Percentiles rank a stretch among this genome's conserved stretches.
Evolutionary conservation across 1,284 basidiomycete species (phyloP).

Genomic region (Boletus smithii): DNA sequence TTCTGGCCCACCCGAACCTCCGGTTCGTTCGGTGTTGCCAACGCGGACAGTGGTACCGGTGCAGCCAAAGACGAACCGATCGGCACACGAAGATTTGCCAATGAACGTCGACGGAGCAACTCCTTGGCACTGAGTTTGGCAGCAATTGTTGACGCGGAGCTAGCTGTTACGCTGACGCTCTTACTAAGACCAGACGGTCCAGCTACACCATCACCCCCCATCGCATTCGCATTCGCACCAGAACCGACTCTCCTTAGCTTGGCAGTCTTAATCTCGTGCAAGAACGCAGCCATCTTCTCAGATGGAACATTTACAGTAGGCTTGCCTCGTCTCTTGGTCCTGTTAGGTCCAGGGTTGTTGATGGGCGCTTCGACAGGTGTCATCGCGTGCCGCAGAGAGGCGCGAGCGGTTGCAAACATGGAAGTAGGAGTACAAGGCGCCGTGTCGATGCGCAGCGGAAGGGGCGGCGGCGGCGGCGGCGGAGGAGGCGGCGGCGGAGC

Average conservation of each 20-base stretch:
- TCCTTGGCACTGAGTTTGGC: constrained; percentile 21
- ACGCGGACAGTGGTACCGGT: constrained; percentile 10
- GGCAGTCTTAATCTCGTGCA: constrained; percentile 73
- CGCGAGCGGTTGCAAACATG: constrained; percentile 56
- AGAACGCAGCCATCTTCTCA: constrained; percentile 77
- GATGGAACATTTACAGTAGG: constrained; percentile 66
- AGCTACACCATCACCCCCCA: constrained; percentile 23
- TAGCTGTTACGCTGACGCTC: constrained; percentile 21
- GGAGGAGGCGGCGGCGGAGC: constrained; percentile 41
- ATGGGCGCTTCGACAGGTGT: constrained; percentile 63
- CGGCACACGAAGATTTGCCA: constrained; percentile 28
- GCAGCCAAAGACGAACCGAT: constrained; percentile 25
- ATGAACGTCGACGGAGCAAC: constrained; percentile 26
- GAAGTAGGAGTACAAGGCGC: constrained; percentile 34
- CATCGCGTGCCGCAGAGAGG: constrained; percentile 57
- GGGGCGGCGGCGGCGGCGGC: constrained; percentile 45
- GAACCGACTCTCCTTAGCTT: constrained; percentile 52
- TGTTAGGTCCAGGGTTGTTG: constrained; percentile 38
- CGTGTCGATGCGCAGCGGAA: constrained; percentile 35
- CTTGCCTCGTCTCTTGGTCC: constrained; percentile 45
- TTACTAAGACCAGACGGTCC: constrained; percentile 32
- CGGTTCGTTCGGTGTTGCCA: constrained; percentile 6
- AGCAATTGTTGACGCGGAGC: neutral
- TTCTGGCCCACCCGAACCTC: constrained; percentile 22
- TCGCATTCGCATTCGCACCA: constrained; percentile 9